Conservation (phyloP, 495 filamentous ascomycete species). For the Usnea hakonensis region DNA sequence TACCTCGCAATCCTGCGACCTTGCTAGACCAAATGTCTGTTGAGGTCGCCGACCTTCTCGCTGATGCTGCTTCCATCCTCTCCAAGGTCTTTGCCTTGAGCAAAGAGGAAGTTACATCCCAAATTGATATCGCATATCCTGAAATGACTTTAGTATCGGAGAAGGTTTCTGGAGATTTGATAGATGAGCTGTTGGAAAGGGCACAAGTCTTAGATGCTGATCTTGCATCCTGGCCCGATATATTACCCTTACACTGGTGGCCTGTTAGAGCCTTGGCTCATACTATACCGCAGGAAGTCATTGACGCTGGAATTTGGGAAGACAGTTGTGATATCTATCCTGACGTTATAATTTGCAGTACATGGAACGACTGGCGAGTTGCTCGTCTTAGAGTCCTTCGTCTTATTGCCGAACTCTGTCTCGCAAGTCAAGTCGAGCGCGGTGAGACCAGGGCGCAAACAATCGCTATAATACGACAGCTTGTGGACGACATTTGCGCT, state of each 20-base stretch:
- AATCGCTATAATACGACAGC: slow-evolving; percentile 10
- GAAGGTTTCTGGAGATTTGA: too few relatives aligned
- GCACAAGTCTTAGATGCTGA: slow-evolving; percentile 8
- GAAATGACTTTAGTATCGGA: too few relatives aligned
- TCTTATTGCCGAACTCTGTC: slow-evolving; percentile 7
- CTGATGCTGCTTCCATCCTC: background rate
- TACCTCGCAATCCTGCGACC: slow-evolving; percentile 13
- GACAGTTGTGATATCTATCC: slow-evolving; percentile 19
- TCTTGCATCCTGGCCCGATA: slow-evolving; percentile 9
- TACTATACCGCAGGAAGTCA: slow-evolving; percentile 8
- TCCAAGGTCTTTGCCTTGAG: background rate
- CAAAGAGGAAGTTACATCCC: background rate
- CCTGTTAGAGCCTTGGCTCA: slow-evolving; percentile 3
- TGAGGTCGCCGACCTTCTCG: slow-evolving; percentile 19
- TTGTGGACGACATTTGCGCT: slow-evolving; percentile 14
- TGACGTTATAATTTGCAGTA: slow-evolving; percentile 15
- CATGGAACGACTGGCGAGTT: slow-evolving; percentile 19
- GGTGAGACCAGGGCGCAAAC: background rate
- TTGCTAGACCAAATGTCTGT: slow-evolving; percentile 14
- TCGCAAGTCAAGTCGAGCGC: background rate
- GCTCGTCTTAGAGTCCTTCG: slow-evolving; percentile 16
- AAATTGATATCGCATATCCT: too few relatives aligned
- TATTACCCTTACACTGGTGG: slow-evolving; percentile 10
- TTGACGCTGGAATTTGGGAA: slow-evolving; percentile 16
- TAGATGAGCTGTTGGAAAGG: background rate